Conservation (phyloP, 2,329 filamentous ascomycete genomes). For the Didymella segeticola region DNA sequence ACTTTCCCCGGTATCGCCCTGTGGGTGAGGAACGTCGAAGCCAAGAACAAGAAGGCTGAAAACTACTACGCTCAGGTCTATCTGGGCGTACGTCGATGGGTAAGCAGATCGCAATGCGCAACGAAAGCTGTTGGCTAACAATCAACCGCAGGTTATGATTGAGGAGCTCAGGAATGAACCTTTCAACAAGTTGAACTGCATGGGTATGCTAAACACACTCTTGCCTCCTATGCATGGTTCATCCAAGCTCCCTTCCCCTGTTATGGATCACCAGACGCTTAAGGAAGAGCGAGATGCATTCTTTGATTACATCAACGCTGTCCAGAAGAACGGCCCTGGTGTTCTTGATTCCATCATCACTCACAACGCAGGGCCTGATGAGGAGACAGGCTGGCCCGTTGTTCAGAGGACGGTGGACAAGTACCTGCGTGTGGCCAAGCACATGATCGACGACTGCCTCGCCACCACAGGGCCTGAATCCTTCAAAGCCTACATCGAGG, state of each 20-base stretch:
- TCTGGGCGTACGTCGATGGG: constrained; percentile 68
- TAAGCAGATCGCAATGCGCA: constrained; percentile 48
- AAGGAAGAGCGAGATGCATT: constrained; percentile 66
- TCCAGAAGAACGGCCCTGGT: constrained; percentile 62
- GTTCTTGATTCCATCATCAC: constrained; percentile 62
- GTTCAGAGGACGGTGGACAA: constrained; percentile 59
- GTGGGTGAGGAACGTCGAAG: constrained; percentile 62
- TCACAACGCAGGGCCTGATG: constrained; percentile 58
- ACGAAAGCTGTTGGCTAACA: constrained; percentile 9
- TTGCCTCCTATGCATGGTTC: constrained; percentile 62
- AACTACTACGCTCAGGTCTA: constrained; percentile 65
- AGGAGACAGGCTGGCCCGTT: constrained; percentile 63
- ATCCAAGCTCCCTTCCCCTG: constrained; percentile 54
- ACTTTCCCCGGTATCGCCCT: constrained; percentile 61
- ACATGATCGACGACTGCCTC: constrained; percentile 66
- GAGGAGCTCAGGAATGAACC: constrained; percentile 69
- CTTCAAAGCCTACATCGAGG: constrained; percentile 40
- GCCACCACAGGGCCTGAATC: constrained; percentile 52
- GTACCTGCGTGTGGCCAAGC: constrained; percentile 65
- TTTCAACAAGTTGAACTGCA: constrained; percentile 70
- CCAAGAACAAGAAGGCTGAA: constrained; percentile 49
- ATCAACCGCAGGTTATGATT: constrained; percentile 63
- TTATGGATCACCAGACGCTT: constrained; percentile 60
- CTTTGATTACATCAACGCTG: constrained; percentile 66
- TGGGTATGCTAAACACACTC: constrained; percentile 72